phyloP scores from a whole-genome alignment of 768 basidiomycete genomes.

The Boletus vermiculosoides region DNA sequence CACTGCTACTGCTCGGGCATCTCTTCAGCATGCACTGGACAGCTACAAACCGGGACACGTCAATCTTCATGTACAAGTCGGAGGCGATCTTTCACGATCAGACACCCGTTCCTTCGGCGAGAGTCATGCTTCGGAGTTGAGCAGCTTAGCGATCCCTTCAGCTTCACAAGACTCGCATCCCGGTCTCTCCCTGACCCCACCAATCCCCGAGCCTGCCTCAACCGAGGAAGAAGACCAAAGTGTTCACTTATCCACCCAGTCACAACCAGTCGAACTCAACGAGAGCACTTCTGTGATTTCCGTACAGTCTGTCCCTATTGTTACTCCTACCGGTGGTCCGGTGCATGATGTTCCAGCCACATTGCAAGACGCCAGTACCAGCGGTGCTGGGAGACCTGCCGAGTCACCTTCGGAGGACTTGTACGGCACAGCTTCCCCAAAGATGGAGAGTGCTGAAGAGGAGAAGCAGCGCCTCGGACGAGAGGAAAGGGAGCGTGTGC shows the following conservation, averaged over 20 bases:
- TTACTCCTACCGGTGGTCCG: slow-evolving; percentile 46
- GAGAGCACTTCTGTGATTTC: slow-evolving; percentile 23
- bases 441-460: slow-evolving; percentile 56
- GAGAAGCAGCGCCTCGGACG: slow-evolving; percentile 62
- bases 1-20: slow-evolving; percentile 69
- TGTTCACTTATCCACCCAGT: slow-evolving; percentile 7
- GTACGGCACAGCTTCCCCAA: slow-evolving; percentile 25
- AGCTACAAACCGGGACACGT: slow-evolving; percentile 70
- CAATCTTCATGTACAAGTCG: slow-evolving; percentile 45
- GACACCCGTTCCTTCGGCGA: slow-evolving; percentile 84
- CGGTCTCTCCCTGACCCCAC: slow-evolving; percentile 44
- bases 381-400: slow-evolving; percentile 20
- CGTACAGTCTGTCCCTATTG: slow-evolving; percentile 32
- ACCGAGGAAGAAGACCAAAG: slow-evolving; percentile 5
- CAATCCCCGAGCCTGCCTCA: slow-evolving; percentile 26
- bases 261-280: slow-evolving; percentile 12
- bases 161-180: slow-evolving; percentile 29
- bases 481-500: slow-evolving; percentile 52
- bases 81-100: slow-evolving; percentile 59
- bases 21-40: slow-evolving; percentile 77
- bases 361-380: background rate
- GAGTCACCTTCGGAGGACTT: slow-evolving; percentile 32
- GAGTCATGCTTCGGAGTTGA: slow-evolving; percentile 75
- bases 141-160: slow-evolving; percentile 44
- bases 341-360: background rate